A percentile compares a stretch with the other conserved stretches of the same genome.
Conservation (phyloP, 768 basidiomycete genomes). For the Lactarius evosmus region DNA sequence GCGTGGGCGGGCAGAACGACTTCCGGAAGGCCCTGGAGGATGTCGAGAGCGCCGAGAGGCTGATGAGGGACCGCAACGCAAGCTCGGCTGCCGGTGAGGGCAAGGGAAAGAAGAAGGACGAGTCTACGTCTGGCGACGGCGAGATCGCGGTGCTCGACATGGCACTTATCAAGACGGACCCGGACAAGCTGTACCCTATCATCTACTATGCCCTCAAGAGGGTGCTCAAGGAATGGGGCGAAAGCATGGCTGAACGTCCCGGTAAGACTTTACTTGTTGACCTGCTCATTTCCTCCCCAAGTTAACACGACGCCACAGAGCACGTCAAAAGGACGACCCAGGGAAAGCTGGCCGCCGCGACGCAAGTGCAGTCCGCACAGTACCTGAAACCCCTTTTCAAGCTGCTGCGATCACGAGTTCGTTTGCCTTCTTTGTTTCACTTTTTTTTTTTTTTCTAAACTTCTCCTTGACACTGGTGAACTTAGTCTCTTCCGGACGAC, state of each 20-base stretch:
- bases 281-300: background rate
- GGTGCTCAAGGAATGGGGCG: constrained; percentile 93
- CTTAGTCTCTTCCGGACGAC: constrained; percentile 73
- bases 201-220: constrained; percentile 96
- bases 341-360: constrained; percentile 92
- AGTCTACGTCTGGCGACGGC: constrained; percentile 35
- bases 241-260: constrained; percentile 90
- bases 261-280: constrained; percentile 46
- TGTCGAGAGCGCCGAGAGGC: constrained; percentile 74
- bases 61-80: constrained; percentile 52
- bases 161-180: constrained; percentile 79
- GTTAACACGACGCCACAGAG: constrained; percentile 45
- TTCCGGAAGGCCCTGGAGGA: constrained; percentile 89
- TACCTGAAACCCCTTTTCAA: constrained; percentile 98
- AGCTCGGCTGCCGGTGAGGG: constrained; percentile 37
- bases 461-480: background rate
- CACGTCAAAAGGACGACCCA: constrained; percentile 83
- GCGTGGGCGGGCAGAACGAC: constrained; percentile 87
- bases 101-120: constrained; percentile 65
- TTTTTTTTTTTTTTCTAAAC: background rate
- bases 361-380: constrained; percentile 92
- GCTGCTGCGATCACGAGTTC: constrained; percentile 77
- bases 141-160: constrained; percentile 66
- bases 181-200: constrained; percentile 92
- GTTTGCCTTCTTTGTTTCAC: constrained; percentile 34